Evolutionary conservation across 176 grass and related monocot genomes (phyloP).

Genomic region (Canna indica): DNA sequence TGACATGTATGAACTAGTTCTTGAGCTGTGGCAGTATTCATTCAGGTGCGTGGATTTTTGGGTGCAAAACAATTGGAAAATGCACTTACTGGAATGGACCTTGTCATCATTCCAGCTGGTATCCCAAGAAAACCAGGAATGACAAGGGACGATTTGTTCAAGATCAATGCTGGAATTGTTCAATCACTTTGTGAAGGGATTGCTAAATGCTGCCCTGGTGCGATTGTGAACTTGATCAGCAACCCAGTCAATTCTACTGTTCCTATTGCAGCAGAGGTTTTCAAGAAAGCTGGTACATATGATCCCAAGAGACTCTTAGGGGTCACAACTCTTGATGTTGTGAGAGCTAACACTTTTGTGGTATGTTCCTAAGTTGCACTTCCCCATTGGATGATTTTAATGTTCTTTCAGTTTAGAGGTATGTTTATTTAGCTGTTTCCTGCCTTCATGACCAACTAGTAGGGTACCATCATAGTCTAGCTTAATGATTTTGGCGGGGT

Average conservation of each 20-base stretch:
- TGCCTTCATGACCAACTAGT: too few species aligned
- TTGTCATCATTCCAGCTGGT: slow-evolving; percentile 84
- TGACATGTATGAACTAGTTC: background rate
- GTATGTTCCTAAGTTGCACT: slow-evolving; percentile 20
- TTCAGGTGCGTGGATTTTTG: slow-evolving; percentile 74
- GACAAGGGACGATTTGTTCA: slow-evolving; percentile 94
- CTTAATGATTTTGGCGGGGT: too few species aligned
- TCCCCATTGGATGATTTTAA: background rate
- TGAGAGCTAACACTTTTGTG: slow-evolving; percentile 97
- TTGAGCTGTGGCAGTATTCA: background rate
- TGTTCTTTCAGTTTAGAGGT: too few species aligned
- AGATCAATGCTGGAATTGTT: slow-evolving; percentile 91
- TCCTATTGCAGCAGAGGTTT: slow-evolving; percentile 79
- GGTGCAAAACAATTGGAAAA: slow-evolving; percentile 65
- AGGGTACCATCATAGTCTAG: too few species aligned
- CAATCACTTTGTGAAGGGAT: slow-evolving; percentile 75
- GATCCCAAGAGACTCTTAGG: slow-evolving; percentile 67
- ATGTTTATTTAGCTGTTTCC: too few species aligned
- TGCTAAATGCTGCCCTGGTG: slow-evolving; percentile 65
- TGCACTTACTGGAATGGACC: slow-evolving; percentile 80
- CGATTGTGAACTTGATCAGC: slow-evolving; percentile 85
- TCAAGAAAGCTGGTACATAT: slow-evolving; percentile 77
- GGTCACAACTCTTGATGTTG: slow-evolving; percentile 88
- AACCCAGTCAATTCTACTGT: slow-evolving; percentile 93
- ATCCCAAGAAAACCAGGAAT: slow-evolving; percentile 86